Evolutionary conservation across 1,284 basidiomycete genomes (phyloP), one percentile per base, ranked within the genome.

Genomic region (Moesziomyces antarcticus): DNA sequence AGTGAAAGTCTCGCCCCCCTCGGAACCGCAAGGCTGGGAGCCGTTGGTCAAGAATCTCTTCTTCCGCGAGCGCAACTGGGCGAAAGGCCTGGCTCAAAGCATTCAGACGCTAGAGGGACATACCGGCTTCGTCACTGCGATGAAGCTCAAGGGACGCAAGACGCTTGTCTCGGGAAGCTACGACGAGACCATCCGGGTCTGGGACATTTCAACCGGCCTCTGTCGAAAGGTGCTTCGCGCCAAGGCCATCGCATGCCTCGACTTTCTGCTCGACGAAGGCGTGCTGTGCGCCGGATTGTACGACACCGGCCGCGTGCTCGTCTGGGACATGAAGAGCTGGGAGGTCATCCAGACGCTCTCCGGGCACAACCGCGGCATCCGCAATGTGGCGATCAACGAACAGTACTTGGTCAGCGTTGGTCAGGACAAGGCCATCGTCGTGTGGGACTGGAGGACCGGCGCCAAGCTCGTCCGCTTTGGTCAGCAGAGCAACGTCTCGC

Each of bases 271-370:
- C 0, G 91, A 92, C 47, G 91, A 93, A 85, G 90, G 92, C 86
- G 91, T 95, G 2, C 91, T 96, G 65, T 93, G 93, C 11, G 92
- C 93, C 22, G 94, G 94, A 0, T 93, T 94, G 84, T 93, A 95
- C 73, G 94, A 96, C 79, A 91, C 94, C 54, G 94, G 93, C 14
- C 81, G 85, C 78, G 72, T 83, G 62, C 77, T 65, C 47, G 59
- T 61, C 37, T 73, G 47, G 61, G 56, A 67, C 50, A 69, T 56
- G 65, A 59, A 63, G 54, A 73, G 49, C 45, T 79, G 61, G 69
- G 73, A 63, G 24, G 69, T 75, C 47, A 64, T 91, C 90, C 84
- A 86, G 91, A 85, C 84, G 10, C 88, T 95, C n/a, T 89, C 90
- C 0, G 93, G 93, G 1, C 86, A 86, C 70, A 82, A 85, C 50